Percentiles rank a stretch among this genome's conserved stretches.
phyloP scores from a whole-genome alignment of 208 protist species.

The Acanthamoeba royreba region DNA sequence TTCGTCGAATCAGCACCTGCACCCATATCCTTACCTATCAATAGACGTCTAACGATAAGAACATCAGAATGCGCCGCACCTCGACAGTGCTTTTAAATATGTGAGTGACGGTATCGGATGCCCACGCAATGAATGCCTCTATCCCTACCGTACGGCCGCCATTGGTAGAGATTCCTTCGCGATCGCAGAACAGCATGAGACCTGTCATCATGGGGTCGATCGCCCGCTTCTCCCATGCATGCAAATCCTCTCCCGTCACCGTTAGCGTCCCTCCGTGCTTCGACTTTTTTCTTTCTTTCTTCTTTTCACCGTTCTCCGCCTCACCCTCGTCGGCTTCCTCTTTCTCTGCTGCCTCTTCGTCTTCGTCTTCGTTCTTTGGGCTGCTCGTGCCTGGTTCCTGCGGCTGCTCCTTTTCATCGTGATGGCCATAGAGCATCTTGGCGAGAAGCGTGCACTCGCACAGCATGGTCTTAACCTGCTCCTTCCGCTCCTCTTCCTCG shows the following conservation, averaged over 20 bases:
- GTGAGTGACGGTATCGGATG: background rate
- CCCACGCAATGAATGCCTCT: slow-evolving; percentile 3
- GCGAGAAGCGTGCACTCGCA: slow-evolving; percentile 38
- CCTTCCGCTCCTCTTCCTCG: background rate
- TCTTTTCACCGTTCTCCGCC: background rate
- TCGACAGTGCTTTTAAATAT: slow-evolving; percentile 43
- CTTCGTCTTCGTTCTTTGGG: background rate
- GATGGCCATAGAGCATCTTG: background rate
- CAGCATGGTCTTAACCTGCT: slow-evolving; percentile 1
- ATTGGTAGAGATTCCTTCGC: background rate
- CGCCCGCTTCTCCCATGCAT: background rate
- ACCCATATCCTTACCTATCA: background rate
- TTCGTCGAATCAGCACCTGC: background rate
- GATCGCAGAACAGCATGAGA: background rate
- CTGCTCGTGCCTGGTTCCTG: too few relatives aligned
- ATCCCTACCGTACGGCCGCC: background rate
- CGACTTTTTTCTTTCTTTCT: background rate
- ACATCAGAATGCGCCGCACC: background rate
- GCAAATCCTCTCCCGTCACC: background rate
- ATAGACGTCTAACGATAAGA: background rate
- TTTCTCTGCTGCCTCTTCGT: background rate
- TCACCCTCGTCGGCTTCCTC: background rate
- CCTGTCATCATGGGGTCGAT: slow-evolving; percentile 5
- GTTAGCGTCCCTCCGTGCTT: background rate
- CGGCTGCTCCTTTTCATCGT: background rate